These are phyloP conservation scores for Alternaria sp. DNA, from an alignment of 2,329 filamentous ascomycete species.

Conservation along the genomic window DNA sequence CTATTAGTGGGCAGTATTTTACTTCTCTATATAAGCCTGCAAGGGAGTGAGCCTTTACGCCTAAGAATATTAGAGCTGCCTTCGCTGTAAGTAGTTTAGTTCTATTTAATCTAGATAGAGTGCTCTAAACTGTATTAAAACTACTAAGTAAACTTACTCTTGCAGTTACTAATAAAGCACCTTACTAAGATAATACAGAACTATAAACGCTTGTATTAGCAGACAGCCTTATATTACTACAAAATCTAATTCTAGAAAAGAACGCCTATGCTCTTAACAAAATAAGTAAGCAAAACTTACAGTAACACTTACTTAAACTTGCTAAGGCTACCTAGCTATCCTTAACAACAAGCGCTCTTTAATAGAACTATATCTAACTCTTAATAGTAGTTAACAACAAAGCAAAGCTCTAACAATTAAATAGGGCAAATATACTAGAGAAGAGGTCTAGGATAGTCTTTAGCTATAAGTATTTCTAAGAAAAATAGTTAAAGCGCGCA, in stretches of 20 bases:
- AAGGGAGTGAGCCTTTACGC: constrained; percentile 32
- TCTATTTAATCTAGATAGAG: constrained; percentile 44
- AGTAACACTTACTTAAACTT: constrained; percentile 19
- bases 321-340: constrained; percentile 35
- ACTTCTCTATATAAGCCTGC: constrained; percentile 24
- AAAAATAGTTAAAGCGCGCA: not conserved
- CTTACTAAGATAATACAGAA: constrained; percentile 26
- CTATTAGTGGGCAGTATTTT: constrained; percentile 19
- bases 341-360: not conserved
- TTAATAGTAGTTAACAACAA: not conserved
- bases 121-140: constrained; percentile 37
- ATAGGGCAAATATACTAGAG: not conserved
- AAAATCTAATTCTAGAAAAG: constrained; percentile 24
- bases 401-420: not conserved
- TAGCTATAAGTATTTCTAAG: not conserved
- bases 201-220: constrained; percentile 38
- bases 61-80: constrained; percentile 41
- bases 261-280: constrained; percentile 30
- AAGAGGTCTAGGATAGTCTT: constrained; percentile 1
- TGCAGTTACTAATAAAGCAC: constrained; percentile 22
- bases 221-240: constrained; percentile 32
- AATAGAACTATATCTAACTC: not conserved
- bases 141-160: constrained; percentile 29
- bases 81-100: constrained; percentile 38
- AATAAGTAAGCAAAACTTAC: constrained; percentile 27